A percentile compares a stretch with the other conserved stretches of the same genome.
Conservation (phyloP, 441 rosid species). For the Isatis lusitanica region DNA sequence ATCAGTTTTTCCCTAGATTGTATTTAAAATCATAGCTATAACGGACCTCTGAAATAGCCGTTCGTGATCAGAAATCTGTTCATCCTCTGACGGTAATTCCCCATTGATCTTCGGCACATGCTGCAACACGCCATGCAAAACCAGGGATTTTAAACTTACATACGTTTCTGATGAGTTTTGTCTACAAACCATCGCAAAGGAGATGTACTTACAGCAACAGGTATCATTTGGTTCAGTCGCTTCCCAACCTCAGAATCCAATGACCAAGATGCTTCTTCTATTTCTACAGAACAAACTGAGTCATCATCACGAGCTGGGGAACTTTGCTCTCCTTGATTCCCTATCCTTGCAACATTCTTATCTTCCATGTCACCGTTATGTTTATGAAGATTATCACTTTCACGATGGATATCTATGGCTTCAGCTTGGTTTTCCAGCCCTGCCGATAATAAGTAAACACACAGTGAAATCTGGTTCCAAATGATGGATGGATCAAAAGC, state of each 20-base stretch:
- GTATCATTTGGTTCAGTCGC: constrained; percentile 79
- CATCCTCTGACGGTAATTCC: constrained; percentile 76
- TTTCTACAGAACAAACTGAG: constrained; percentile 38
- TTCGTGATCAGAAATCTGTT: constrained; percentile 79
- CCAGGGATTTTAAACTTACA: not conserved
- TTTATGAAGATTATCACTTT: constrained; percentile 9
- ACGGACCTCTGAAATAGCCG: constrained; percentile 81
- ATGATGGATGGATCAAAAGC: not conserved
- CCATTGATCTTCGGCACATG: constrained; percentile 92
- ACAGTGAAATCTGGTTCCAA: constrained; percentile 3
- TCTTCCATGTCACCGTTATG: constrained; percentile 28
- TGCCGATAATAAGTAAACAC: constrained; percentile 23
- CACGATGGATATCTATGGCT: constrained; percentile 17
- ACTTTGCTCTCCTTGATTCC: constrained; percentile 37
- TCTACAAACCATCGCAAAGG: not conserved
- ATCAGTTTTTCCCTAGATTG: not conserved
- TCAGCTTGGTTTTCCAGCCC: constrained; percentile 37
- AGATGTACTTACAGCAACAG: constrained; percentile 72
- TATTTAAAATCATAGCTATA: not conserved
- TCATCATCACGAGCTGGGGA: constrained; percentile 46
- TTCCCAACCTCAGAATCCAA: constrained; percentile 83
- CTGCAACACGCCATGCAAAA: constrained; percentile 40
- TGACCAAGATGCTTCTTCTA: constrained; percentile 58
- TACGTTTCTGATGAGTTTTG: constrained; percentile 3
- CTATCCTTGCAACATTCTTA: constrained; percentile 27